A percentile compares a stretch with the other conserved stretches of the same genome.
These are phyloP conservation scores for Termitomyces heimii DNA, from an alignment of 768 basidiomycete genomes.

Conservation along the genomic window DNA sequence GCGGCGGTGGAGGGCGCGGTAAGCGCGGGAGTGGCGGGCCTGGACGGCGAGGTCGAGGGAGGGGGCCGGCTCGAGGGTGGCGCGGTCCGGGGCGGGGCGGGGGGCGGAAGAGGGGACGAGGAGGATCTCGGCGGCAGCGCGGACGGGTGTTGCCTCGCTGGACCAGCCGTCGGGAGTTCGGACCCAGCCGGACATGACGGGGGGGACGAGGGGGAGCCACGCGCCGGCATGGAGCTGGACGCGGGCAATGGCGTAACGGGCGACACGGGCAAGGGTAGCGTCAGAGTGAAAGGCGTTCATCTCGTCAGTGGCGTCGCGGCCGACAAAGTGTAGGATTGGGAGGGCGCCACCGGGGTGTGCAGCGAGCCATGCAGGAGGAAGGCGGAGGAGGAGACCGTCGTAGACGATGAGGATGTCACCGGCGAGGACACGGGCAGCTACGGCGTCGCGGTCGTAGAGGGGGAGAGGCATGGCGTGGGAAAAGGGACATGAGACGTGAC, in stretches of 20 bases:
- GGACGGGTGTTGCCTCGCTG: conserved; percentile 49
- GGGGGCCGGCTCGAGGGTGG: conserved; percentile 47
- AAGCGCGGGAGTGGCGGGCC: conserved; percentile 67
- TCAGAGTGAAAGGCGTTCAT: conserved; percentile 86
- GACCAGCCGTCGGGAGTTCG: conserved; percentile 51
- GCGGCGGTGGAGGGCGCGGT: conserved; percentile 70
- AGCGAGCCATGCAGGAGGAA: conserved; percentile 73
- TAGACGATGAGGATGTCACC: conserved; percentile 79
- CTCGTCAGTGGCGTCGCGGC: conserved; percentile 92
- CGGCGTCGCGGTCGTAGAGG: conserved; percentile 36
- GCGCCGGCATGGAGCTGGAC: conserved; percentile 37
- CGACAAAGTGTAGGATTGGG: conserved; percentile 90
- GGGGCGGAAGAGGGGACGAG: conserved; percentile 44
- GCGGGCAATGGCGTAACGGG: conserved; percentile 62
- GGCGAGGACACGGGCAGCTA: conserved; percentile 65
- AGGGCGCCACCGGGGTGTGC: conserved; percentile 88
- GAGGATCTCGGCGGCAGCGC: conserved; percentile 49
- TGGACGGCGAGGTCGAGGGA: conserved; percentile 52
- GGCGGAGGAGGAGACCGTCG: conserved; percentile 52
- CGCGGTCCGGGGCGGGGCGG: conserved; percentile 30
- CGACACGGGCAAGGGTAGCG: conserved; percentile 47
- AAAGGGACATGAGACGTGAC: neutral
- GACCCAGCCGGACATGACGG: conserved; percentile 82
- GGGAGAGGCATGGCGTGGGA: conserved; percentile 10
- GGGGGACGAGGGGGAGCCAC: conserved; percentile 82